Conservation (phyloP, 2,329 filamentous ascomycete species). For the Paecilomyces formosus region DNA sequence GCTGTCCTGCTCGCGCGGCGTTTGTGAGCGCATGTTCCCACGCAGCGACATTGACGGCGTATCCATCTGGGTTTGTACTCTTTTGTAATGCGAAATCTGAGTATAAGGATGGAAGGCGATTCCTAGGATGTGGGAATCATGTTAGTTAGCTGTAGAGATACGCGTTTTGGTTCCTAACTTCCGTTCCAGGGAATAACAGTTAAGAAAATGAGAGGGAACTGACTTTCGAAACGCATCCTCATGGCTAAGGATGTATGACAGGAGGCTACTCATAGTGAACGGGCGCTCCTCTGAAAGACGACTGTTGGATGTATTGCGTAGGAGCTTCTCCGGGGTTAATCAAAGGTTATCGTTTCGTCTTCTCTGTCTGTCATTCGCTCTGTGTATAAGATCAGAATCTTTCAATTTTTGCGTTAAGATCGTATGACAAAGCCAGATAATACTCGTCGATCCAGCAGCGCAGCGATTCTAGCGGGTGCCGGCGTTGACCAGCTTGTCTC, state of each 20-base stretch:
- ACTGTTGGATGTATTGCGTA: neutral
- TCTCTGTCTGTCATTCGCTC: neutral
- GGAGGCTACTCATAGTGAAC: slow-evolving; percentile 48
- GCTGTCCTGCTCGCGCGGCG: slow-evolving; percentile 57
- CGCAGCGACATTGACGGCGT: slow-evolving; percentile 67
- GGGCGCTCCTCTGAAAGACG: neutral
- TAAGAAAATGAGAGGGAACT: slow-evolving; percentile 26
- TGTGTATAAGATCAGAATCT: neutral
- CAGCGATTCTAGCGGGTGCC: neutral
- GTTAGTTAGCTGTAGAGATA: slow-evolving; percentile 2
- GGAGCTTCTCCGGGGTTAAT: neutral
- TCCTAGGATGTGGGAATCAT: slow-evolving; percentile 38
- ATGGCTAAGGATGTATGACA: slow-evolving; percentile 56
- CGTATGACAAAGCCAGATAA: neutral
- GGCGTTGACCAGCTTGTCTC: neutral
- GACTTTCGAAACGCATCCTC: slow-evolving; percentile 54
- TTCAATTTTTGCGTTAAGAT: neutral
- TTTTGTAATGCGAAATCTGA: slow-evolving; percentile 73
- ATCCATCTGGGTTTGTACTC: slow-evolving; percentile 76
- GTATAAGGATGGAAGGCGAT: slow-evolving; percentile 76
- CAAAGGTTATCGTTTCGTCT: neutral
- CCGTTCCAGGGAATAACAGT: neutral
- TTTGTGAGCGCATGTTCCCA: slow-evolving; percentile 71
- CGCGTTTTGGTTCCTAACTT: neutral
- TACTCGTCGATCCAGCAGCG: neutral